Evolutionary conservation across 169 alveolate genomes (phyloP).

Genomic region (Eimeria sp.): DNA sequence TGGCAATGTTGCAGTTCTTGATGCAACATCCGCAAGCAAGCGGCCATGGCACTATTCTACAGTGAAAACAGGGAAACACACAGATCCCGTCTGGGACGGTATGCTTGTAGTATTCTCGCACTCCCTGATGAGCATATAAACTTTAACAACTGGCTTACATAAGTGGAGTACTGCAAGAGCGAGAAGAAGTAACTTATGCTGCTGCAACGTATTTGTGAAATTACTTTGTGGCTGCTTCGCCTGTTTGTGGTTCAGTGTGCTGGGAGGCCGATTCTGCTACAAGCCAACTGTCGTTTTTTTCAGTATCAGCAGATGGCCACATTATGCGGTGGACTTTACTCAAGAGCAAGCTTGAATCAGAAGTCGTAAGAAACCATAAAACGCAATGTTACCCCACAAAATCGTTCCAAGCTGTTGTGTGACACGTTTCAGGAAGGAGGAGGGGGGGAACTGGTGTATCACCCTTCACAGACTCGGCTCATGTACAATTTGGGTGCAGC

Average conservation of each 20-base stretch:
- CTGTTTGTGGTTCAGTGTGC: slow-evolving; percentile 58
- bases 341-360: slow-evolving; percentile 97
- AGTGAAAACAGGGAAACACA: slow-evolving; percentile 95
- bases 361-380: slow-evolving; percentile 87
- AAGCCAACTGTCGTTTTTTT: slow-evolving; percentile 90
- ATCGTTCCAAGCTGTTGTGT: background rate
- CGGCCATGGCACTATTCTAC: slow-evolving; percentile 94
- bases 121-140: background rate
- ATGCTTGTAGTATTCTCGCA: background rate
- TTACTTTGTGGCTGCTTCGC: slow-evolving; percentile 82
- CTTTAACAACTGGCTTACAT: background rate
- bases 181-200: background rate
- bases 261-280: slow-evolving; percentile 82
- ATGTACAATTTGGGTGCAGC: background rate
- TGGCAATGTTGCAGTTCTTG: slow-evolving; percentile 97
- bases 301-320: slow-evolving; percentile 96
- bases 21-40: slow-evolving; percentile 93
- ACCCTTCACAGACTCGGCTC: background rate
- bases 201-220: background rate
- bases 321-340: slow-evolving; percentile 96
- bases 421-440: background rate
- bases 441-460: background rate
- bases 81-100: slow-evolving; percentile 93
- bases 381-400: background rate
- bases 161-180: slow-evolving; percentile 9